Evolutionary conservation across 495 filamentous ascomycete species (phyloP).

Genomic region (Immersiella caudata): DNA sequence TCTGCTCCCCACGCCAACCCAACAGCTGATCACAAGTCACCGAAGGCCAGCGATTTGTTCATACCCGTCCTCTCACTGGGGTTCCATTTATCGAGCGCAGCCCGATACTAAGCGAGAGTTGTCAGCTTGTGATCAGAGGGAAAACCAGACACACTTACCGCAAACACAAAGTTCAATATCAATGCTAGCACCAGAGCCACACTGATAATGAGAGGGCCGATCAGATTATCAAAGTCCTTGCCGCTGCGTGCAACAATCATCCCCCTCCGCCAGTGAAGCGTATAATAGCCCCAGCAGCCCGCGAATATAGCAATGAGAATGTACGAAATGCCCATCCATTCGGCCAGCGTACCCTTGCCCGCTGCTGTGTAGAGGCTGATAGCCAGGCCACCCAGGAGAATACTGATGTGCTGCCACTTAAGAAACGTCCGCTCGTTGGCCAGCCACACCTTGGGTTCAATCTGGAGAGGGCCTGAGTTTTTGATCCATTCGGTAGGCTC

Average conservation of each 20-base stretch:
- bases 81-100: constrained; percentile 25
- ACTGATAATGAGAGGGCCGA: constrained; percentile 84
- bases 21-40: constrained; percentile 19
- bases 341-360: constrained; percentile 67
- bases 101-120: constrained; percentile 34
- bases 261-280: constrained; percentile 71
- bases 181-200: constrained; percentile 76
- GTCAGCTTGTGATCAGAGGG: background rate
- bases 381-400: constrained; percentile 80
- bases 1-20: background rate
- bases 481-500: constrained; percentile 87
- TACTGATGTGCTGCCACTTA: constrained; percentile 93
- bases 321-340: constrained; percentile 77
- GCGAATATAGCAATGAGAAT: constrained; percentile 80
- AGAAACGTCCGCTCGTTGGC: constrained; percentile 97
- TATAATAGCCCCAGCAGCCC: constrained; percentile 82
- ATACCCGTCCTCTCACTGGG: background rate
- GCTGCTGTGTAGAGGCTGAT: constrained; percentile 87
- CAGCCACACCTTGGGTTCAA: constrained; percentile 98
- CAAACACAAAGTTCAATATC: constrained; percentile 85
- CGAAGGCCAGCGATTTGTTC: constrained; percentile 12
- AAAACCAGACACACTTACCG: constrained; percentile 36
- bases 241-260: constrained; percentile 86
- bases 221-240: constrained; percentile 84
- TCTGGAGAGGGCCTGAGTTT: constrained; percentile 83